Base-by-base conservation (phyloP, 495 filamentous ascomycete species). In the Daldinia vernicosa region DNA sequence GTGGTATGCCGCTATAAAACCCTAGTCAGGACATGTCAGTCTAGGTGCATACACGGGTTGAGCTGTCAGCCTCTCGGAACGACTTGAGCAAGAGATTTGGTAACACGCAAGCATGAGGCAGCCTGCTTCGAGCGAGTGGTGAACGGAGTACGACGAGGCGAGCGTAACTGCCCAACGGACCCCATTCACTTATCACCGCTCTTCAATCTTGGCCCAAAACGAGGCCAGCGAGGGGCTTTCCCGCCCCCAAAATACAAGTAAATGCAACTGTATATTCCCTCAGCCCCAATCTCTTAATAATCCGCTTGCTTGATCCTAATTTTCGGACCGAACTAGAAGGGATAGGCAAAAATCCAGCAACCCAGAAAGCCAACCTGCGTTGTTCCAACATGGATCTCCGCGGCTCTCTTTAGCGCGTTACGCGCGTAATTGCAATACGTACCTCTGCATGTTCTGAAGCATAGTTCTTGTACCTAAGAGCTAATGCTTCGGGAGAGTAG, bases 1-100 rank as follows among this genome's bases (percentile, higher is more conserved):
- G 33, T 59, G 60, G 68, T 89, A 90, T 55, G 87, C 86, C 54
- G 77, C 78, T 17, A 86, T 79, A 56, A 88, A 89, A 6, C 85
- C 87, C 59, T 80, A 73, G 51, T 32, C 39, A 43, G 40, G 55
- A 52, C 69, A 39, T 51, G 63, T 65, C 37, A 72, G 60, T 65
- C 27, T 53, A 64, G 60, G 57, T 27, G 27, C 40, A 37, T 63
- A 37, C 45, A 35, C 19, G 14, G 55, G 55, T 63, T 72, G 50
- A 61, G 26, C 55, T 61, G 60, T 66, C 51, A 62, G 65, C 65
- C 66, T 35, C 8, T 30, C 28, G 30, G 9, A 43, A 27, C 43
- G 15, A 55, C 47, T 47, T 47, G 9, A 12, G 8, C 9, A 39
- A 61, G 50, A 30, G 40, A 58, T 12, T 27, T 47, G 33, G 40